phyloP scores from a whole-genome alignment of 1,284 basidiomycete species.

The Afroboletus lepidellus region DNA sequence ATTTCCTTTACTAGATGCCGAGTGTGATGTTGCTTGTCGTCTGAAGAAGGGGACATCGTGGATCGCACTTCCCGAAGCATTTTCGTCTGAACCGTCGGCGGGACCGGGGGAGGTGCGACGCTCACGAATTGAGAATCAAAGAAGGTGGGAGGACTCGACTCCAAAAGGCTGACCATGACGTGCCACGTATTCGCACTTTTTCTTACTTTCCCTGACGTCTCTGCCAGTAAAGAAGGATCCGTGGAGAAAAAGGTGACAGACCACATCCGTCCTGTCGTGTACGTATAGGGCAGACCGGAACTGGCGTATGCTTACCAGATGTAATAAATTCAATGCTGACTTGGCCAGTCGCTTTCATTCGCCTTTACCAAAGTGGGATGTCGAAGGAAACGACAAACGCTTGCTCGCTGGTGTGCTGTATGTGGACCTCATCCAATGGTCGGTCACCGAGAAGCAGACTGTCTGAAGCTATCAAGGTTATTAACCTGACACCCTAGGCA shows the following conservation, averaged over 20 bases:
- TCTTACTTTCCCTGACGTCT: constrained; percentile 8
- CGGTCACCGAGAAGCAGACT: constrained; percentile 54
- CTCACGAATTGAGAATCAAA: constrained; percentile 18
- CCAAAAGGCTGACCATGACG: constrained; percentile 45
- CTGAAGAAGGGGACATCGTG: background rate
- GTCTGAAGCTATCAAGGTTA: constrained; percentile 43
- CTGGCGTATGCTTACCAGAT: constrained; percentile 33
- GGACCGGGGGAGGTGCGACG: background rate
- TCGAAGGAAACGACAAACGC: constrained; percentile 55
- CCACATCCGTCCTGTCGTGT: constrained; percentile 39
- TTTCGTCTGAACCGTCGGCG: background rate
- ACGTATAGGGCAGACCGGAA: background rate
- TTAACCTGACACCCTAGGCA: constrained; percentile 32
- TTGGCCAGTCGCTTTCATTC: constrained; percentile 58
- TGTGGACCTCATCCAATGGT: constrained; percentile 52
- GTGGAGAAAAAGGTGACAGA: constrained; percentile 27
- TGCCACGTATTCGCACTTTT: constrained; percentile 48
- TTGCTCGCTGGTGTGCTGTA: constrained; percentile 47
- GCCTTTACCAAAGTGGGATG: constrained; percentile 61
- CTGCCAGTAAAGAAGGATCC: background rate
- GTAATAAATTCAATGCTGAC: constrained; percentile 66
- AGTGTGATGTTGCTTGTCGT: background rate
- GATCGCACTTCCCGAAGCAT: constrained; percentile 8
- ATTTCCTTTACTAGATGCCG: no score
- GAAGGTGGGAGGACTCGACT: constrained; percentile 24